Percentiles rank a stretch among this genome's conserved stretches.
phyloP scores from a whole-genome alignment of 371 early-diverging fungal genomes.

The Racocetra persica region DNA sequence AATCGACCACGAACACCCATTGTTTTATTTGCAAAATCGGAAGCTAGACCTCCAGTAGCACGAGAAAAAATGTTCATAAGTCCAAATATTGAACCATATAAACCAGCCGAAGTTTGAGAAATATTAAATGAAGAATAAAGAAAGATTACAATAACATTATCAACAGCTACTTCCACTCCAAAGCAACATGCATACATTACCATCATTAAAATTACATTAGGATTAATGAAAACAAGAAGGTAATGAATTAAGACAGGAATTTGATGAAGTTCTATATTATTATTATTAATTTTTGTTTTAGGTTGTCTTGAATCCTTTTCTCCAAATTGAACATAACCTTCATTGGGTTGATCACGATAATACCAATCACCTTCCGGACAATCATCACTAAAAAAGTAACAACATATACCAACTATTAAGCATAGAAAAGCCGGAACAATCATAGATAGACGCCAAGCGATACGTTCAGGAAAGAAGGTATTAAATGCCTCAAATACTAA shows the following conservation, averaged over 20 bases:
- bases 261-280: background rate
- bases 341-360: background rate
- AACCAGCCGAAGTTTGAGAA: conserved; percentile 56
- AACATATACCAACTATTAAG: conserved; percentile 53
- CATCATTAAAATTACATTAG: conserved; percentile 57
- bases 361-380: conserved; percentile 55
- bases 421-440: conserved; percentile 58
- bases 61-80: conserved; percentile 69
- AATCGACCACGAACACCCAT: conserved; percentile 54
- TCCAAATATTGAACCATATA: conserved; percentile 69
- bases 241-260: conserved; percentile 38
- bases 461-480: conserved; percentile 24
- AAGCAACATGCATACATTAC: conserved; percentile 67
- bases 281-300: too few species aligned
- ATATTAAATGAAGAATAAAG: conserved; percentile 51
- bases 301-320: background rate
- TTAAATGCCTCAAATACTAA: conserved; percentile 52
- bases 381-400: conserved; percentile 55
- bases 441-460: conserved; percentile 57
- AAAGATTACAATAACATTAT: conserved; percentile 60
- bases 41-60: conserved; percentile 62
- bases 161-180: conserved; percentile 71
- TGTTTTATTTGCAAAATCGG: conserved; percentile 50
- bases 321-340: conserved; percentile 28
- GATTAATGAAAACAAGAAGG: conserved; percentile 38